Conservation (phyloP, 257 asterid species). For the Lithospermum erythrorhizon region DNA sequence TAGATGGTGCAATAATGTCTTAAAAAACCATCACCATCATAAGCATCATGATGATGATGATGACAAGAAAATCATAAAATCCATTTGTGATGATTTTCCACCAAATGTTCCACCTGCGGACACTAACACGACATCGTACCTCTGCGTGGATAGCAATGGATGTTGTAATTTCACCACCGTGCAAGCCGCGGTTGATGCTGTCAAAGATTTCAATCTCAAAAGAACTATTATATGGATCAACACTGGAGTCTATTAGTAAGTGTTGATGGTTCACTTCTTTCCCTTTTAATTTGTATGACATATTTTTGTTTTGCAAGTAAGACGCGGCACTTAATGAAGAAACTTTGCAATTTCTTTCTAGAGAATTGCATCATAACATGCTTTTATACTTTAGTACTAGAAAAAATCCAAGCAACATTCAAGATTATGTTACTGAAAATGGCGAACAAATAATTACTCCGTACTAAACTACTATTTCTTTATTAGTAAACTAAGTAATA, state of each 20-base stretch:
- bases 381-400: too few relatives aligned
- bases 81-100: slow-evolving; percentile 61
- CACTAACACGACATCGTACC: slow-evolving; percentile 39
- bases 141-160: slow-evolving; percentile 76
- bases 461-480: too few relatives aligned
- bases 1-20: background rate
- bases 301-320: too few relatives aligned
- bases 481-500: too few relatives aligned
- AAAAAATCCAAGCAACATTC: too few relatives aligned
- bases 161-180: slow-evolving; percentile 87
- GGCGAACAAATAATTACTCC: too few relatives aligned
- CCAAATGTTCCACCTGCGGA: slow-evolving; percentile 57
- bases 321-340: too few relatives aligned
- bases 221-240: slow-evolving; percentile 74
- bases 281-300: background rate
- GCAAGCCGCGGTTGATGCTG: slow-evolving; percentile 84
- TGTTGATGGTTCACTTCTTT: background rate
- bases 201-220: slow-evolving; percentile 36
- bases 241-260: slow-evolving; percentile 78
- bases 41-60: slow-evolving; percentile 15
- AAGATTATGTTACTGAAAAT: too few relatives aligned
- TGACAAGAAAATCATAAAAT: slow-evolving; percentile 8
- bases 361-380: too few relatives aligned
- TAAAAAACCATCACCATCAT: background rate
- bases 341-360: too few relatives aligned